Base-by-base conservation (phyloP, 2,329 filamentous ascomycete species). In the Grosmannia penicillata region DNA sequence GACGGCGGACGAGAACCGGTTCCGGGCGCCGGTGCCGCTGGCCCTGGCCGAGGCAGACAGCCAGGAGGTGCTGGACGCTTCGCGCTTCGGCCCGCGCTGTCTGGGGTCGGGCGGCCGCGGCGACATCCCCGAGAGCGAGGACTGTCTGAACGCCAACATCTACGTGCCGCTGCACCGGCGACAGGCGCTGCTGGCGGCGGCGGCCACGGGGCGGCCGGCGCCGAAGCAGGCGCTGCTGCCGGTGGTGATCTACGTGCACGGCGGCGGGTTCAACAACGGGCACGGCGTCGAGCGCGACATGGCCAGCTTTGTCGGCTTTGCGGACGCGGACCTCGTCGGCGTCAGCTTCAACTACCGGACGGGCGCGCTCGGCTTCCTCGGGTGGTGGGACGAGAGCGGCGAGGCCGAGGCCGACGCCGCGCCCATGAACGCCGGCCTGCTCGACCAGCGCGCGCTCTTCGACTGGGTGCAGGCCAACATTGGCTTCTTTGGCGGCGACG, bases 301-400 rank as follows among this genome's bases (percentile, higher is more conserved):
- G 44, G 66, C 64, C 0, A 70, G 69, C 26, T 72, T 82, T 56
- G 68, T 78, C 13, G 63, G 68, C 6, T 78, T 69, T 59, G 56
- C 65, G 3, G 56, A 58, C 21, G 51, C 57, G 32, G 66, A 67
- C 9, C 56, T 81, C 37, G 59, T 82, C 30, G 70, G 61, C 25
- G 63, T 78, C 36, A 70, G 63, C 51, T 69, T 78, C 51, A 72
- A 70, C 54, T 75, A 82, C 54, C 66, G 79, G 9, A 64, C 82
- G 35, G 74, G 75, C 3, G 68, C 72, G 6, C 62, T 84, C 49
- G 82, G 82, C 0, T 85, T 89, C 55, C 55, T 83, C 22, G 67
- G 41, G 0, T 43, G 30, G 72, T 9, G 30, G n/a, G 34, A 24
- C 3, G 37, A 22, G 4, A 15, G 14, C 4, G 33, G 28, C 7